Percentiles rank a stretch among this genome's conserved stretches.
phyloP scores from a whole-genome alignment of 805 yeast species.

The Starmerella powellii region DNA sequence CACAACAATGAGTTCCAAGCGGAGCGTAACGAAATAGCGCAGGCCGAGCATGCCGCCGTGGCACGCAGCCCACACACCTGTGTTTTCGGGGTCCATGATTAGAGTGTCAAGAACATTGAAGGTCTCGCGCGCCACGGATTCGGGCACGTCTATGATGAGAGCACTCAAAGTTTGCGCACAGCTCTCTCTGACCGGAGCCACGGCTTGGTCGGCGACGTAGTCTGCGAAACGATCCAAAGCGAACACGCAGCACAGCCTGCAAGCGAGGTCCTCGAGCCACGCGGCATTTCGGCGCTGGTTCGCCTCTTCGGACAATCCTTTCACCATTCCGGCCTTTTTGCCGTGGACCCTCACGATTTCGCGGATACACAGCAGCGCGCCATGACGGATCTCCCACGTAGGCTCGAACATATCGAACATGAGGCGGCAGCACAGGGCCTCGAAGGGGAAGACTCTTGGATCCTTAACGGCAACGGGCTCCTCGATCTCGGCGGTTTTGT shows the following conservation, averaged over 20 bases:
- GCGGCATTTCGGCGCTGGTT: slow-evolving; percentile 53
- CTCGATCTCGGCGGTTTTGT: slow-evolving; percentile 41
- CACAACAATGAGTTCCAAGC: slow-evolving; percentile 63
- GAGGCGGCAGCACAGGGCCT: slow-evolving; percentile 76
- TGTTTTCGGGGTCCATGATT: slow-evolving; percentile 41
- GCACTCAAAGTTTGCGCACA: slow-evolving; percentile 94
- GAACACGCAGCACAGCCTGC: slow-evolving; percentile 71
- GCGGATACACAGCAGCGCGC: slow-evolving; percentile 83
- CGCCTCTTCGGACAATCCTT: slow-evolving; percentile 46
- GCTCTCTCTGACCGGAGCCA: slow-evolving; percentile 95
- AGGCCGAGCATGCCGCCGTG: slow-evolving; percentile 96
- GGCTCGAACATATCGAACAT: slow-evolving; percentile 71
- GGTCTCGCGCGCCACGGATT: slow-evolving; percentile 44
- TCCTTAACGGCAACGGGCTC: slow-evolving; percentile 61
- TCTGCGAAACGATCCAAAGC: slow-evolving; percentile 94
- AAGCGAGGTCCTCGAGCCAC: slow-evolving; percentile 77
- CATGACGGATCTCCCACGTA: slow-evolving; percentile 91
- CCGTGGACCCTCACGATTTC: slow-evolving; percentile 80
- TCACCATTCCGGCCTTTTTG: slow-evolving; percentile 67
- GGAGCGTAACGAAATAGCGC: slow-evolving; percentile 79
- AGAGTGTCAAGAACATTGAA: slow-evolving; percentile 55
- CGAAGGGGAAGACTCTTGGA: slow-evolving; percentile 80
- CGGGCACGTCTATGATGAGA: slow-evolving; percentile 58
- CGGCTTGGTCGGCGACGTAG: slow-evolving; percentile 92
- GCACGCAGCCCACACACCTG: slow-evolving; percentile 83